Base-by-base conservation (phyloP, 257 asterid species). In the Plectranthus barbatus region DNA sequence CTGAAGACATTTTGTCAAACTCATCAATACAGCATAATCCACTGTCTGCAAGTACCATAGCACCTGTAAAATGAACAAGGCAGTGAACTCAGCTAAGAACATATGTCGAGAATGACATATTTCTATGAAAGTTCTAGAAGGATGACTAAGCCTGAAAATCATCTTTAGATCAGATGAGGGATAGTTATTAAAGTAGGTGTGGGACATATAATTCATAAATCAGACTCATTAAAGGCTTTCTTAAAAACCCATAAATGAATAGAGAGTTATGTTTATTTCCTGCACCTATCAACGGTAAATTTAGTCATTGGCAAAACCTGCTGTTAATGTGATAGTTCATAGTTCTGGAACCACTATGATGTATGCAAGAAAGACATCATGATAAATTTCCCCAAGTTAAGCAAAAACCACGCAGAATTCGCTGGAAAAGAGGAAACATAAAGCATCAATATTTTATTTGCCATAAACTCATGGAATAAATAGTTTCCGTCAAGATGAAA, bases 41-140 rank as follows among this genome's bases (percentile, higher is more conserved):
- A 68, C 95, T 79, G 80, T 92, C 99, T 11, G 99, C 97, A 70
- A 89, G 95, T 76, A 92, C 99, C 99, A 92, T 92, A 31, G 99
- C 99, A 64, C 99, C 97, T 92, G 64, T 63, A 68, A 72, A 74
- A 64, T 29, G 64, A 56, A 54, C 15, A 60, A 21, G 15, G 47
- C 41, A 19, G 51, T 60, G 60, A 42, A 36, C 29, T 64, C 52
- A 62, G 67, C 56, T 70, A 60, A 41, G 40, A 33, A 34, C 9
- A 56, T 55, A 18, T 45, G 21, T 23, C 56, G 13, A 48, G 41
- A 66, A 11, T 29, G 57, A 39, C 37, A 44, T 3, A 23, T 18
- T 56, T 37, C 10, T 10, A 40, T 49, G 40, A 40, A 50, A 58
- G 24, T 23, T 24, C 39, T 47, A 56, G 56, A 48, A 29, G 51